phyloP scores from a whole-genome alignment of 257 asterid species.

The Forsythia suspensa region DNA sequence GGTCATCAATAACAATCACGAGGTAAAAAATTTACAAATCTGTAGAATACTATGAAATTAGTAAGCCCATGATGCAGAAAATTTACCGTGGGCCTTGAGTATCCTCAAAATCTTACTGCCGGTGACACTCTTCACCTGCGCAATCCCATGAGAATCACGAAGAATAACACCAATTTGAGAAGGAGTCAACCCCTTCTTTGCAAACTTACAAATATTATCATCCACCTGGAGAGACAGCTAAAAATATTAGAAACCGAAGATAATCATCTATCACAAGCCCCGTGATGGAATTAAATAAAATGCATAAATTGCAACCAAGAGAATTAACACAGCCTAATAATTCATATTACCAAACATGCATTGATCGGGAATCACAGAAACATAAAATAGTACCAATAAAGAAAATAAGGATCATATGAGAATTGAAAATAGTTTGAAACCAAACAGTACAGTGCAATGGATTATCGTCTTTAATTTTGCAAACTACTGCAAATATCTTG shows the following conservation, averaged over 20 bases:
- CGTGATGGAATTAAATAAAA: not conserved
- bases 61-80: not conserved
- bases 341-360: not conserved
- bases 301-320: not conserved
- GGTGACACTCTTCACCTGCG: constrained; percentile 71
- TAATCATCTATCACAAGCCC: not conserved
- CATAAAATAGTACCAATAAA: not conserved
- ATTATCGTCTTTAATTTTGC: not conserved
- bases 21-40: not conserved
- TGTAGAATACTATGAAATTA: not conserved
- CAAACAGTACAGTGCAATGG: not conserved
- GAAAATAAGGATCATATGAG: not conserved
- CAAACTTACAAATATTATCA: constrained; percentile 64
- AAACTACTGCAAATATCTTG: not conserved
- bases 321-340: not conserved
- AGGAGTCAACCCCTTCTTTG: constrained; percentile 67
- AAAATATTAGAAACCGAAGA: not conserved
- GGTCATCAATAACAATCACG: constrained; percentile 7
- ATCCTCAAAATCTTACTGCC: constrained; percentile 69
- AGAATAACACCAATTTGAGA: constrained; percentile 74
- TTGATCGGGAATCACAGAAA: not conserved
- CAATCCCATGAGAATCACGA: constrained; percentile 75
- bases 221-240: constrained; percentile 43
- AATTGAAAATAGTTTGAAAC: not conserved
- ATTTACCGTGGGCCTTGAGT: constrained; percentile 55